These are phyloP conservation scores for Cardamine chenopodiifolia DNA, from an alignment of 345 rosid genomes.

Conservation along the genomic window DNA sequence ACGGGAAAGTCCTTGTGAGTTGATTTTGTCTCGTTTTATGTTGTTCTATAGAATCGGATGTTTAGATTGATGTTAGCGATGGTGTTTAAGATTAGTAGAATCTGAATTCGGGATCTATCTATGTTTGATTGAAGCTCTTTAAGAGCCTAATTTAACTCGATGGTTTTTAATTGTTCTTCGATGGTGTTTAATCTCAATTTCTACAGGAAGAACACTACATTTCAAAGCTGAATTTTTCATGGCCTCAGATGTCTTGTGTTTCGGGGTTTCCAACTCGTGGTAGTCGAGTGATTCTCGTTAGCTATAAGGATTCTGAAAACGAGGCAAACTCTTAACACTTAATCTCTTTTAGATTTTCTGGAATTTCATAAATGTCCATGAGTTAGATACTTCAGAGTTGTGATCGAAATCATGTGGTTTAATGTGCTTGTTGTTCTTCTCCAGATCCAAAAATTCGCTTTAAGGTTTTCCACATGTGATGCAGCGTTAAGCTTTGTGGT, in stretches of 20 bases:
- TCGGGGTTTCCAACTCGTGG: constrained; percentile 78
- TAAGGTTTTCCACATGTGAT: constrained; percentile 58
- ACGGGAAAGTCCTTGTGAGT: constrained; percentile 65
- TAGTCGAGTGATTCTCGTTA: constrained; percentile 64
- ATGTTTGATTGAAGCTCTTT: not conserved
- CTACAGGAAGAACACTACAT: constrained; percentile 89
- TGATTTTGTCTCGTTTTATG: not conserved
- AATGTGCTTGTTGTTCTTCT: constrained; percentile 32
- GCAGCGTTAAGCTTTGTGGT: constrained; percentile 60
- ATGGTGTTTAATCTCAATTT: constrained; percentile 10
- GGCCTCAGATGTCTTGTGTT: constrained; percentile 80
- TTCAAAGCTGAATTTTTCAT: constrained; percentile 72
- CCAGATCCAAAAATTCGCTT: constrained; percentile 87
- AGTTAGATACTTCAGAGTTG: constrained; percentile 11
- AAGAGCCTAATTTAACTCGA: not conserved
- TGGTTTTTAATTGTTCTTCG: not conserved
- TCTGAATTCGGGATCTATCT: not conserved
- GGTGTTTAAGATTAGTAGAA: constrained; percentile 4
- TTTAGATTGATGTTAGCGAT: constrained; percentile 23
- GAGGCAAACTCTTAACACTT: constrained; percentile 48
- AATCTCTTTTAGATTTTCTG: constrained; percentile 19
- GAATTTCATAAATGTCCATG: not conserved
- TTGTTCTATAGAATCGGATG: constrained; percentile 3
- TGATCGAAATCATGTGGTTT: not conserved
- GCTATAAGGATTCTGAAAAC: constrained; percentile 58